Evolutionary conservation across 2,329 filamentous ascomycete species (phyloP), one percentile per base, ranked within the genome.

Genomic region (Fusarium nematophilum): DNA sequence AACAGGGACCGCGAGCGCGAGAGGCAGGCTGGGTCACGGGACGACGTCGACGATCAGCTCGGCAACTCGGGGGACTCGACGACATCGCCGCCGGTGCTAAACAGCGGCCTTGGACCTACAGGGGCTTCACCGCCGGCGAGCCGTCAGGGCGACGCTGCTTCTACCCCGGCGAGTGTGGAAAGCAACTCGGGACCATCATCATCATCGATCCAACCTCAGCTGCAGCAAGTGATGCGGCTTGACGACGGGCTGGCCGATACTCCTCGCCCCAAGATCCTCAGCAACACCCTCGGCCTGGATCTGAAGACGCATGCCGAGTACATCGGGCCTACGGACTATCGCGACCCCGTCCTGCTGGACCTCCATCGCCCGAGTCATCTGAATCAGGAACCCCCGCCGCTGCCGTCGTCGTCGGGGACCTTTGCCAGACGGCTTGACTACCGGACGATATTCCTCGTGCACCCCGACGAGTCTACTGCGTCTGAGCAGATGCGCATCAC

Each of bases 231-330:
- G 43, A 62, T 53, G 44, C 59, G 34, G 9, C 52, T 47, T 40
- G 59, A 65, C 29, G 62, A 66, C 3, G 55, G 43, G 2, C 23
- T 50, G 23, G 49, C 53, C 11, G 62, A 67, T 10, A 57, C 65
- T 30, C 62, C 72, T 38, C 63, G 66, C 0, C 69, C 69, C 11
- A 59, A 58, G 10, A 70, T 76, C 14, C 72, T 81, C 5, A 74
- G 72, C 49, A 73, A 75, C 36, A 80, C 79, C 3, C 72, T 88
- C 34, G 85, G 85, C 33, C 73, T 88, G 30, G 84, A 87, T 64
- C 75, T 82, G 53, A 81, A 83, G 63, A 83, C 84, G 52, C 84
- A 87, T 69, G 85, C 84, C 70, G 81, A 84, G 67, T 85, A 86
- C 66, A 80, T 88, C 51, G 85, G 85, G 15, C 76, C 83, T 51